A percentile compares a stretch with the other conserved stretches of the same genome.
These are phyloP conservation scores for Botryosphaeria agaves DNA, from an alignment of 2,329 filamentous ascomycete species.

Conservation along the genomic window DNA sequence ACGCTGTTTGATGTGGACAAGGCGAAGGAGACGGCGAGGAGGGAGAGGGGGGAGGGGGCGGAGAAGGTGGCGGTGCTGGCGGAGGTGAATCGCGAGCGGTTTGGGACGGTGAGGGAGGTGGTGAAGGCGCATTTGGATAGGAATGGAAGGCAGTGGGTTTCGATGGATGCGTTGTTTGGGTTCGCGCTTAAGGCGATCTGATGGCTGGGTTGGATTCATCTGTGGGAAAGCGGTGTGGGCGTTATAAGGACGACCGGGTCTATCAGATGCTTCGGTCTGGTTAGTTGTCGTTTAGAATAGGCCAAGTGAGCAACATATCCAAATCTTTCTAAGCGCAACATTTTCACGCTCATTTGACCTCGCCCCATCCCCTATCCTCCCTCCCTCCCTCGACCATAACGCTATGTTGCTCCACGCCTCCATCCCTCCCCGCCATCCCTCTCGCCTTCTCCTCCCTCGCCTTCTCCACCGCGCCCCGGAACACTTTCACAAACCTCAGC, in stretches of 20 bases:
- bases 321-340: too few relatives aligned
- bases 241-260: too few relatives aligned
- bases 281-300: too few relatives aligned
- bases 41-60: constrained; percentile 34
- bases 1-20: constrained; percentile 81
- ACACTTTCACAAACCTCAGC: constrained; percentile 38
- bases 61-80: constrained; percentile 50
- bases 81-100: constrained; percentile 67
- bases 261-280: too few relatives aligned
- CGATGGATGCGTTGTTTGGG: constrained; percentile 77
- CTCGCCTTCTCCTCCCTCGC: constrained; percentile 9
- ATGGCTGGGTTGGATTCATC: too few relatives aligned
- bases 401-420: constrained; percentile 4
- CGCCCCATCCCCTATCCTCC: constrained; percentile 13
- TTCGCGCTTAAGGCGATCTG: constrained; percentile 22
- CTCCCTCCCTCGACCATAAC: constrained; percentile 12
- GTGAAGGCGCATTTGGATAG: constrained; percentile 77
- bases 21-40: constrained; percentile 35
- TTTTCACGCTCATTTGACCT: constrained; percentile 11
- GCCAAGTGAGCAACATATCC: too few relatives aligned
- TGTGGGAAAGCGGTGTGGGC: too few relatives aligned
- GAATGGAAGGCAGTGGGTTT: constrained; percentile 82
- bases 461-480: constrained; percentile 29
- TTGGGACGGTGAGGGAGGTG: constrained; percentile 56
- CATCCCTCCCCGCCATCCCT: not conserved